A percentile compares a stretch with the other conserved stretches of the same genome.
Conservation (phyloP, 2,329 filamentous ascomycete species). For the Ilyonectria sp. region DNA sequence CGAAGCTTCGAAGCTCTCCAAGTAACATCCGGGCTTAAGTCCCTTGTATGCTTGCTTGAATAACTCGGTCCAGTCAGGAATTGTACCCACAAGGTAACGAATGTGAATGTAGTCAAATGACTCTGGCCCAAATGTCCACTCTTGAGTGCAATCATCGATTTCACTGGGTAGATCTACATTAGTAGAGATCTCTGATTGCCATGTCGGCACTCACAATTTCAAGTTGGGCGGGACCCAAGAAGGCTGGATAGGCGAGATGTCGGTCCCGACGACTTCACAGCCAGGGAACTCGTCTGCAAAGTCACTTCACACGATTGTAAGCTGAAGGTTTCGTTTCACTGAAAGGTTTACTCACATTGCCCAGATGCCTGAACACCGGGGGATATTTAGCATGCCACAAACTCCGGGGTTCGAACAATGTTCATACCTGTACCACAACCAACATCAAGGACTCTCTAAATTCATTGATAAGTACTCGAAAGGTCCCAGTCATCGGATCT, state of each 20-base stretch:
- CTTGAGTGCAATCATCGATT: conserved; percentile 72
- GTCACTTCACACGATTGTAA: conserved; percentile 59
- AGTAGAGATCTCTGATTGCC: neutral
- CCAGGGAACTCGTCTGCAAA: conserved; percentile 60
- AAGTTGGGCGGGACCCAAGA: conserved; percentile 51
- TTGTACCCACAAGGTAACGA: conserved; percentile 66
- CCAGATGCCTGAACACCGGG: conserved; percentile 23
- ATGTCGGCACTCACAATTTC: conserved; percentile 27
- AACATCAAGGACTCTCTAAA: conserved; percentile 29
- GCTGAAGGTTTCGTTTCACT: neutral
- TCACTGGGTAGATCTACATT: conserved; percentile 48
- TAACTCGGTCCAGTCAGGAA: conserved; percentile 67
- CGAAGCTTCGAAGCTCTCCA: conserved; percentile 47
- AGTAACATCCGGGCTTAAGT: conserved; percentile 66
- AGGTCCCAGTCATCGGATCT: neutral
- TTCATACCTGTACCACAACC: conserved; percentile 32
- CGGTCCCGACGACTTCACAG: conserved; percentile 65
- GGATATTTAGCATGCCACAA: neutral
- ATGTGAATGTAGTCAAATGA: conserved; percentile 73
- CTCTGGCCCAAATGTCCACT: conserved; percentile 62
- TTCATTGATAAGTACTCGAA: neutral
- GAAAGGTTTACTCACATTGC: conserved; percentile 24
- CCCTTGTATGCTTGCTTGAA: conserved; percentile 64
- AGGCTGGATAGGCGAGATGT: conserved; percentile 58
- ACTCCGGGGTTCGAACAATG: neutral